phyloP scores from a whole-genome alignment of 306 rosid genomes.

The Inga oerstediana region DNA sequence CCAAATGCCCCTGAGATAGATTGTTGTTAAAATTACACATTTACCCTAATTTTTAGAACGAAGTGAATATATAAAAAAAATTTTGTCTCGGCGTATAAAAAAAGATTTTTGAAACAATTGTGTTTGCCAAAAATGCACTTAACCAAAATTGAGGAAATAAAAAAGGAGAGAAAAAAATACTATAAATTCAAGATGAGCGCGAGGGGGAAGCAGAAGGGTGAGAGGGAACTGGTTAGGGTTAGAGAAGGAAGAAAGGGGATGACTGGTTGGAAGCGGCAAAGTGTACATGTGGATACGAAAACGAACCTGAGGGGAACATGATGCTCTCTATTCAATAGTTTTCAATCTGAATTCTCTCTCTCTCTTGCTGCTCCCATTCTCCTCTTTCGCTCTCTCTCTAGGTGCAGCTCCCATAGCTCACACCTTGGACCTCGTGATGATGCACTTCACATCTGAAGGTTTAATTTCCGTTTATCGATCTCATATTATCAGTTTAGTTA shows the following conservation, averaged over 20 bases:
- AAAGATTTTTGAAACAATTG: too few species aligned
- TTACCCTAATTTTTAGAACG: too few species aligned
- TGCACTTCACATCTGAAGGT: slow-evolving; percentile 47
- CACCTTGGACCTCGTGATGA: slow-evolving; percentile 53
- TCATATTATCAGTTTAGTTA: background rate
- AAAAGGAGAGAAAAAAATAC: background rate
- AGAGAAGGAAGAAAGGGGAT: background rate
- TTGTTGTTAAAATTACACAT: too few species aligned
- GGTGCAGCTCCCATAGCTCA: background rate
- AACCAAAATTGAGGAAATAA: too few species aligned
- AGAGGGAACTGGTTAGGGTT: background rate
- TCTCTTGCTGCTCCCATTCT: slow-evolving; percentile 42
- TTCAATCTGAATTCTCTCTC: slow-evolving; percentile 51
- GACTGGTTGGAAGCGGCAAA: slow-evolving; percentile 42
- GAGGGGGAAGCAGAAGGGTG: background rate
- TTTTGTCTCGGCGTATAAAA: too few species aligned
- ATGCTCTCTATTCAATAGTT: slow-evolving; percentile 43
- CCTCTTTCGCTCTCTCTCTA: background rate
- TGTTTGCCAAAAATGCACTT: too few species aligned
- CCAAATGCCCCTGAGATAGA: too few species aligned
- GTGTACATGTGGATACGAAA: slow-evolving; percentile 46
- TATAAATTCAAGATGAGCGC: background rate
- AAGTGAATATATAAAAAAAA: too few species aligned
- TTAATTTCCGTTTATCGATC: background rate
- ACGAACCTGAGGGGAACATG: slow-evolving; percentile 43